phyloP scores from a whole-genome alignment of 768 basidiomycete species.

The Trametes cubensis region DNA sequence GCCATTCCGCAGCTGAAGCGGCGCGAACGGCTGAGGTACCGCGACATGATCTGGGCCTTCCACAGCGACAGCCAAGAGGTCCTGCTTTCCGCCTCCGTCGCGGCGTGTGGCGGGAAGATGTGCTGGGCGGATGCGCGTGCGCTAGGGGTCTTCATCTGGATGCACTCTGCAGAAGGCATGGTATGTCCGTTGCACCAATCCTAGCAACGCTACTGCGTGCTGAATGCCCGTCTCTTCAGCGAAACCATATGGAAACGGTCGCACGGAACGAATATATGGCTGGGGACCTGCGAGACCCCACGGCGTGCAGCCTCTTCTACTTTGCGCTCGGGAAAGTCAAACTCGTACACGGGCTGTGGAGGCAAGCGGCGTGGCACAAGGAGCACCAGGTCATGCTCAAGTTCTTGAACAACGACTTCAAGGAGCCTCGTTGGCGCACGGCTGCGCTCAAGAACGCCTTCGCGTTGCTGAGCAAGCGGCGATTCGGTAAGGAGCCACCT shows the following conservation, averaged over 20 bases:
- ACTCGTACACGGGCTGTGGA: constrained; percentile 93
- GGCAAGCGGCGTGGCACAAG: constrained; percentile 91
- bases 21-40: constrained; percentile 80
- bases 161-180: constrained; percentile 75
- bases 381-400: constrained; percentile 90
- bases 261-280: constrained; percentile 93
- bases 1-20: constrained; percentile 51
- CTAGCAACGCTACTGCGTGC: background rate
- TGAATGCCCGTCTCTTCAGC: constrained; percentile 45
- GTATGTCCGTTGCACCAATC: constrained; percentile 47
- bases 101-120: constrained; percentile 84
- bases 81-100: constrained; percentile 66
- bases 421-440: constrained; percentile 80
- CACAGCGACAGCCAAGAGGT: constrained; percentile 94
- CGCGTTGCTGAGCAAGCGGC: constrained; percentile 84
- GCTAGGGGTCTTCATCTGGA: constrained; percentile 86
- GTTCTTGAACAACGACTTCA: constrained; percentile 90
- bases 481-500: constrained; percentile 70
- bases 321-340: constrained; percentile 93
- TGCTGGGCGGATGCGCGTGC: constrained; percentile 87
- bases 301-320: constrained; percentile 86
- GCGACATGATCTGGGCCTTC: constrained; percentile 97
- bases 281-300: constrained; percentile 86
- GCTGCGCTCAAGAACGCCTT: constrained; percentile 97
- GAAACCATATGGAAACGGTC: constrained; percentile 79